phyloP scores from a whole-genome alignment of 2,329 filamentous ascomycete genomes.

The Colletotrichum melonis region DNA sequence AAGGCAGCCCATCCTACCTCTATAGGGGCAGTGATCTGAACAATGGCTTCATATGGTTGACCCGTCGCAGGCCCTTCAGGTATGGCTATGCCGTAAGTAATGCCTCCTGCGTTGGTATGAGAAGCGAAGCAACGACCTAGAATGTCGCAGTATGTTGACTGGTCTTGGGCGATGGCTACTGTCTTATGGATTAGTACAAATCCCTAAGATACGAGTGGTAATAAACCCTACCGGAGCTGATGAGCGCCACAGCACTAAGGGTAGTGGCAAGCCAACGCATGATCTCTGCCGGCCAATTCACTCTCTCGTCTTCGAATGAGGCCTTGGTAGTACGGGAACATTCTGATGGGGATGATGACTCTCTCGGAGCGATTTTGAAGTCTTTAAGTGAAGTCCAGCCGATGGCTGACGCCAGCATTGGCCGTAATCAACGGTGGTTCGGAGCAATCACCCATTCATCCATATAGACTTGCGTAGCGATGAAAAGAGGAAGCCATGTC shows the following conservation, averaged over 20 bases:
- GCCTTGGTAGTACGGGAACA: not conserved
- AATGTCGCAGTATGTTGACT: slow-evolving; percentile 38
- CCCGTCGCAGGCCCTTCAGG: slow-evolving; percentile 43
- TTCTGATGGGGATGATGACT: not conserved
- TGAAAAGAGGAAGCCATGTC: not conserved
- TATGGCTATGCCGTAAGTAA: slow-evolving; percentile 49
- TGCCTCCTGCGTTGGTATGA: slow-evolving; percentile 41
- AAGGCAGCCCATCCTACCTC: slow-evolving; percentile 56
- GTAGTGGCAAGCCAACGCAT: slow-evolving; percentile 31
- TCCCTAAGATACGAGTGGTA: no score
- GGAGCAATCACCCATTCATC: not conserved
- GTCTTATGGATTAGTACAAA: not conserved
- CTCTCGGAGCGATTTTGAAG: not conserved
- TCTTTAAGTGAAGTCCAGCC: not conserved
- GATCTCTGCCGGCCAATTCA: not conserved
- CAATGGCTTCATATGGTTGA: slow-evolving; percentile 51
- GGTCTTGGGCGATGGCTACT: slow-evolving; percentile 18
- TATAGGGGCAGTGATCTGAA: slow-evolving; percentile 54
- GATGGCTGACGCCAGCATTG: not conserved
- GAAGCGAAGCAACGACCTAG: slow-evolving; percentile 38
- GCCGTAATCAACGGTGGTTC: not conserved
- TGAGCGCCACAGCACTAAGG: slow-evolving; percentile 26
- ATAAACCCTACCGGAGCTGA: slow-evolving; percentile 24
- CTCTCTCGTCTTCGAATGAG: not conserved
- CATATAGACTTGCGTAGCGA: not conserved